Conservation (phyloP, 176 grass and related monocot species). For the Carex parvula region DNA sequence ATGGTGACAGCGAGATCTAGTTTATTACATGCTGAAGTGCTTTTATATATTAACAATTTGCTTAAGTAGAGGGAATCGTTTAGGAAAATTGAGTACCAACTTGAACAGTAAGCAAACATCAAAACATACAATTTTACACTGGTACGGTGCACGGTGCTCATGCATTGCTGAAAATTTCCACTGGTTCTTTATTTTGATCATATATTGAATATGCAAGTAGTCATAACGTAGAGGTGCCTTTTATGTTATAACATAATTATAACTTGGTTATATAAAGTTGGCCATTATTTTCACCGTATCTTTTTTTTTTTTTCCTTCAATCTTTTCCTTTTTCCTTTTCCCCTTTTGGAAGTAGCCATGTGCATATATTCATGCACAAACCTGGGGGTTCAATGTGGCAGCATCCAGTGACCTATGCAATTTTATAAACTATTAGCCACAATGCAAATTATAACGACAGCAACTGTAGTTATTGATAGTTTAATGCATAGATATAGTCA, state of each 20-base stretch:
- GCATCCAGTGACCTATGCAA: background rate
- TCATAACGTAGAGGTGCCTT: background rate
- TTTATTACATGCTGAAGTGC: background rate
- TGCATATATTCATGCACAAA: constrained; percentile 5
- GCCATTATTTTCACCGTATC: background rate
- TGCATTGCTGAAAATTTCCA: background rate
- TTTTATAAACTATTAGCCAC: background rate
- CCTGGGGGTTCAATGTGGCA: background rate
- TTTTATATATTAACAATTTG: background rate
- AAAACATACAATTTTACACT: background rate
- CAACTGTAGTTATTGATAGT: background rate
- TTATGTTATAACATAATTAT: constrained; percentile 8
- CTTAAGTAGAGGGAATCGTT: background rate
- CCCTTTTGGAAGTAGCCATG: constrained; percentile 15
- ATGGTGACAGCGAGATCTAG: background rate
- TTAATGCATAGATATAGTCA: background rate
- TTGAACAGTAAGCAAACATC: background rate
- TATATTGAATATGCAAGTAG: too few relatives aligned
- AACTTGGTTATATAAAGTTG: background rate
- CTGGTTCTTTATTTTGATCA: background rate
- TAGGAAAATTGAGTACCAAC: background rate
- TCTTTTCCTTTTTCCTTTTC: background rate
- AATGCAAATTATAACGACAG: background rate
- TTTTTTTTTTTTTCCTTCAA: background rate
- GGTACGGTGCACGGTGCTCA: background rate